Conservation (phyloP, 495 filamentous ascomycete species). For the Hapsidospora chrysogenum region DNA sequence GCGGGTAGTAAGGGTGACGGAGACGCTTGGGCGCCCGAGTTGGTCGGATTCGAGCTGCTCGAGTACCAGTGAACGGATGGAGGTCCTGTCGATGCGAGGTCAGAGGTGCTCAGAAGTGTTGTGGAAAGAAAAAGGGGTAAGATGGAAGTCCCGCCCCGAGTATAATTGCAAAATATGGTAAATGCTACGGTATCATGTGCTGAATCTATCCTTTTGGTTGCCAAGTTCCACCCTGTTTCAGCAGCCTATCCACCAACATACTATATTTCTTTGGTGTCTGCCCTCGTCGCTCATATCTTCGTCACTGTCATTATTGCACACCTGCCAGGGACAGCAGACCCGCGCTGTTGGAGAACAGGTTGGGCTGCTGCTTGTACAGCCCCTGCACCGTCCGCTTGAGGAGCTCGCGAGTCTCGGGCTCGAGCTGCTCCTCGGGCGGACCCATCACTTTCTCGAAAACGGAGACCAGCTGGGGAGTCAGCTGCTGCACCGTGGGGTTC, state of each 20-base stretch:
- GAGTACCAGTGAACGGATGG: no score
- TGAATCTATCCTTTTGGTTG: not conserved
- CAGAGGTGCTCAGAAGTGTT: no score
- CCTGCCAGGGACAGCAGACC: constrained; percentile 15
- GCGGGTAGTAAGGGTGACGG: no score
- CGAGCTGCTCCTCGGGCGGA: constrained; percentile 69
- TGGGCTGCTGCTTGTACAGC: constrained; percentile 13
- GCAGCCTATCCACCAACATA: not conserved
- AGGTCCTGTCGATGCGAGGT: no score
- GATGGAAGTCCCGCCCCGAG: no score
- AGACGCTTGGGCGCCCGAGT: no score
- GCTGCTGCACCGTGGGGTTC: constrained; percentile 52
- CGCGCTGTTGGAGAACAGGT: constrained; percentile 13
- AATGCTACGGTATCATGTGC: not conserved
- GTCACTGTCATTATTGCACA: constrained; percentile 6
- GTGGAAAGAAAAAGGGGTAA: no score
- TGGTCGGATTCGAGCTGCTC: no score
- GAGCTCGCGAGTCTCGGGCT: constrained; percentile 51
- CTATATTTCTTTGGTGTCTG: not conserved
- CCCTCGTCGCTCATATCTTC: not conserved
- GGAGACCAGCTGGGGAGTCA: constrained; percentile 63
- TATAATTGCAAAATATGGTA: no score
- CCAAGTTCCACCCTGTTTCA: not conserved
- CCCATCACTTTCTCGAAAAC: constrained; percentile 68
- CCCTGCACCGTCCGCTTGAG: constrained; percentile 11